Percentiles rank a stretch among this genome's conserved stretches.
Conservation (phyloP, 1,139 yeast genomes). For the Tardiomyces blankii region DNA sequence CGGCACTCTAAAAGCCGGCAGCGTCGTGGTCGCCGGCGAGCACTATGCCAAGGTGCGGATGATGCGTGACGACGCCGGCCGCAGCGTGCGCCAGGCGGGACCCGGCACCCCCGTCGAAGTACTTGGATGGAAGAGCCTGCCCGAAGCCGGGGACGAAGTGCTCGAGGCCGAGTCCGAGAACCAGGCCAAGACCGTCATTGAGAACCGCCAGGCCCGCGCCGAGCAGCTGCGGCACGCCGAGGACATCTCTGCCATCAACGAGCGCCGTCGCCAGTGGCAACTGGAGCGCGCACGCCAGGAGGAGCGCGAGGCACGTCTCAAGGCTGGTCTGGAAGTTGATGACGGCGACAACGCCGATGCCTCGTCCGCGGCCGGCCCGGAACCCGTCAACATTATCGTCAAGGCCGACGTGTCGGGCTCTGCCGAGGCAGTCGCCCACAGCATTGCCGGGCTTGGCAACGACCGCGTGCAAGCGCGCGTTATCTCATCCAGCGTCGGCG, state of each 20-base stretch:
- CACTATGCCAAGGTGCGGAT: slow-evolving; percentile 80
- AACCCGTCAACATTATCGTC: slow-evolving; percentile 49
- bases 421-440: slow-evolving; percentile 57
- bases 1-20: slow-evolving; percentile 64
- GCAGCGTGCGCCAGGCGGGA: slow-evolving; percentile 50
- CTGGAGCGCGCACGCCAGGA: slow-evolving; percentile 31
- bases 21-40: slow-evolving; percentile 56
- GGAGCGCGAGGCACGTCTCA: slow-evolving; percentile 19
- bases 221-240: slow-evolving; percentile 51
- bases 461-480: slow-evolving; percentile 67
- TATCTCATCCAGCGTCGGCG: slow-evolving; percentile 68
- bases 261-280: slow-evolving; percentile 32
- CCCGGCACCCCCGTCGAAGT: slow-evolving; percentile 91
- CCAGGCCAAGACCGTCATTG: slow-evolving; percentile 63
- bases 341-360: slow-evolving; percentile 23
- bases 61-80: slow-evolving; percentile 69
- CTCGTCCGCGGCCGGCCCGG: slow-evolving; percentile 22
- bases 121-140: slow-evolving; percentile 91
- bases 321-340: slow-evolving; percentile 23
- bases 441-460: slow-evolving; percentile 73
- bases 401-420: slow-evolving; percentile 84
- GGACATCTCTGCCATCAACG: slow-evolving; percentile 63
- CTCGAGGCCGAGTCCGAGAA: slow-evolving; percentile 67
- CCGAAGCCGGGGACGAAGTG: slow-evolving; percentile 83
- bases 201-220: slow-evolving; percentile 46